Evolutionary conservation across 495 filamentous ascomycete genomes (phyloP).

Genomic region (Penicillium salamii): DNA sequence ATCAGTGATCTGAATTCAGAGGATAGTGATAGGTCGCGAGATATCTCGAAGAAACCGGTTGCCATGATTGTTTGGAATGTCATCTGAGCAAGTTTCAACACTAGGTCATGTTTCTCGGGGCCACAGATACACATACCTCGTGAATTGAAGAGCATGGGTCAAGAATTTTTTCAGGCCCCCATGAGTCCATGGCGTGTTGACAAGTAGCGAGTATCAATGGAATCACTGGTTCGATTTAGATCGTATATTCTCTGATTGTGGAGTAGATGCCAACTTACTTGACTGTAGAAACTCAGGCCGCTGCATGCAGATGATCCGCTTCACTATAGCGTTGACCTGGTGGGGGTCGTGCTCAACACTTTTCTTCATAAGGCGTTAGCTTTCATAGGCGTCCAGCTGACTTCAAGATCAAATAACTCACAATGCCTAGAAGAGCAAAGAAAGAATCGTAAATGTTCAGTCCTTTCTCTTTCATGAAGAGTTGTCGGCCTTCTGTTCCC

Average conservation of each 20-base stretch:
- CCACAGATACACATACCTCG: background rate
- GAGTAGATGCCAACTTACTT: background rate
- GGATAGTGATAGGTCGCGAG: background rate
- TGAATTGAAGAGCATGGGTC: conserved; percentile 9
- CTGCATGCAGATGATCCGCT: conserved; percentile 2
- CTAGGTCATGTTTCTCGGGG: background rate
- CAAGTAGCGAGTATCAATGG: conserved; percentile 5
- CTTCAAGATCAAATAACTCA: background rate
- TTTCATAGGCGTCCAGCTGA: background rate
- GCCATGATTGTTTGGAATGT: conserved; percentile 3
- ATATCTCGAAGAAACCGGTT: conserved; percentile 1
- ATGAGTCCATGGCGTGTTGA: background rate
- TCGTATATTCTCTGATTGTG: no score
- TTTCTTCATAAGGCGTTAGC: background rate
- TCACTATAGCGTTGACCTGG: background rate
- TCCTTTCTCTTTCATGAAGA: conserved; percentile 1
- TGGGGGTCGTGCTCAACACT: background rate
- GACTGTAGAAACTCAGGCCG: background rate
- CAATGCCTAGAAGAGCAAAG: conserved; percentile 1
- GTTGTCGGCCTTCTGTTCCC: conserved; percentile 1
- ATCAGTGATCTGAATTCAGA: conserved; percentile 1
- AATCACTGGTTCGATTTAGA: background rate
- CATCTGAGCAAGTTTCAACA: background rate
- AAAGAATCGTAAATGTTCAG: conserved; percentile 1
- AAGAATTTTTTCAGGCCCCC: background rate